Conservation (phyloP, 2,329 filamentous ascomycete species). For the Claviceps lovelessii region DNA sequence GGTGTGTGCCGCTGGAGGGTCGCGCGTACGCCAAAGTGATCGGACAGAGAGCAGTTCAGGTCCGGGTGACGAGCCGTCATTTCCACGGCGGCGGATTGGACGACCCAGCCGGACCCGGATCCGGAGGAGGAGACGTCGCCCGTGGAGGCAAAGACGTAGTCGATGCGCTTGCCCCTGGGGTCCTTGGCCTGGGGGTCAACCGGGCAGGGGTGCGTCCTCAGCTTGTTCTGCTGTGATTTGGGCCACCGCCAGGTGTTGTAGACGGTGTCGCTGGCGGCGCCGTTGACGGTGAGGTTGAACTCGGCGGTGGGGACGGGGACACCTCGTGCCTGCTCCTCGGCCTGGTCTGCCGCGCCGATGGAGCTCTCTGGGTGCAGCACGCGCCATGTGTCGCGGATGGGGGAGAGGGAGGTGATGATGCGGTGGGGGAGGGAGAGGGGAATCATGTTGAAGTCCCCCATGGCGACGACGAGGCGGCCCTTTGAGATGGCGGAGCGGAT, state of each 20-base stretch:
- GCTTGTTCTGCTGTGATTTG: conserved; percentile 50
- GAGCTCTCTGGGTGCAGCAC: conserved; percentile 72
- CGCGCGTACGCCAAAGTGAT: conserved; percentile 85
- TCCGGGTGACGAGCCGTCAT: conserved; percentile 72
- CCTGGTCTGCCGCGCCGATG: conserved; percentile 56
- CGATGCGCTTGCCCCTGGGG: conserved; percentile 67
- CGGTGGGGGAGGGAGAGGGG: conserved; percentile 72
- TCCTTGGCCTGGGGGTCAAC: conserved; percentile 56
- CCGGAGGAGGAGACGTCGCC: conserved; percentile 19
- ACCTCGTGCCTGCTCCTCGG: conserved; percentile 50
- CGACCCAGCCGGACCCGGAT: conserved; percentile 42
- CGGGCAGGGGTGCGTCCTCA: conserved; percentile 41
- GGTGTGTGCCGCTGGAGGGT: conserved; percentile 44
- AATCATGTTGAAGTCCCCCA: conserved; percentile 97
- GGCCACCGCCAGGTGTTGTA: conserved; percentile 93
- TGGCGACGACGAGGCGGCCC: conserved; percentile 68
- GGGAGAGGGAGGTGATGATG: conserved; percentile 63
- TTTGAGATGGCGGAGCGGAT: conserved; percentile 67
- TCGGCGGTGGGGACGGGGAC: conserved; percentile 59
- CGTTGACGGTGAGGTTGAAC: conserved; percentile 67
- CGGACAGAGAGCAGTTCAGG: conserved; percentile 74
- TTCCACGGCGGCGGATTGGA: conserved; percentile 57
- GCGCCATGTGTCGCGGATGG: conserved; percentile 73
- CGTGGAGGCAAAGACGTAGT: conserved; percentile 79
- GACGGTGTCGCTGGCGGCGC: conserved; percentile 71